Evolutionary conservation across 1,284 basidiomycete species (phyloP).

Genomic region (Irpex lacteus): DNA sequence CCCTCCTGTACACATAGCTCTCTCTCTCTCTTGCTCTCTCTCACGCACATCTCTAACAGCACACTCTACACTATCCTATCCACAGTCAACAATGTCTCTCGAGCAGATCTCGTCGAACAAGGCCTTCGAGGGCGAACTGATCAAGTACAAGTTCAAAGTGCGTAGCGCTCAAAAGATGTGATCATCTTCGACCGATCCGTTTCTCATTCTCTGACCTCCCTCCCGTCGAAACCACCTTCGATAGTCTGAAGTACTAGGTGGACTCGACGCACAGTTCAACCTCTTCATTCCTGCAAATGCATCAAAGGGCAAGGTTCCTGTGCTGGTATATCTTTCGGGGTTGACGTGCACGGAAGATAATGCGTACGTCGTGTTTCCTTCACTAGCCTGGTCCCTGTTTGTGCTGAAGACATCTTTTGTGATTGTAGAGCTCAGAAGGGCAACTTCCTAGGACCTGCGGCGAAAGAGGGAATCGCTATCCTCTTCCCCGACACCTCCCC

Average conservation of each 20-base stretch:
- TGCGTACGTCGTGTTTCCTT: slow-evolving; percentile 47
- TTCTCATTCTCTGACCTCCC: neutral
- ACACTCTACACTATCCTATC: neutral
- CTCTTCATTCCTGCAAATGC: slow-evolving; percentile 81
- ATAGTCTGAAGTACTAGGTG: slow-evolving; percentile 73
- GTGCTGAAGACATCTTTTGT: neutral
- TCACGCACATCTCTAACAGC: neutral
- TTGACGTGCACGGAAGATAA: slow-evolving; percentile 97
- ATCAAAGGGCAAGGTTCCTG: slow-evolving; percentile 61
- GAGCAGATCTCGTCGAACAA: slow-evolving; percentile 77
- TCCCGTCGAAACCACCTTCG: neutral
- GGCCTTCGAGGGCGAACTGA: slow-evolving; percentile 74
- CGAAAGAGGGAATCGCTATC: slow-evolving; percentile 83
- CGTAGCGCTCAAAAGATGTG: slow-evolving; percentile 15
- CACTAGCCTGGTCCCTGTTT: too few species aligned
- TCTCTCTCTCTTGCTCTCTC: neutral
- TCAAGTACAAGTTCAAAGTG: slow-evolving; percentile 87
- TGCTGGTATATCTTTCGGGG: slow-evolving; percentile 90
- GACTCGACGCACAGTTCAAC: slow-evolving; percentile 83
- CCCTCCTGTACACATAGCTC: neutral
- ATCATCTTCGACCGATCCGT: slow-evolving; percentile 17
- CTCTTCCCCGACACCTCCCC: slow-evolving; percentile 97
- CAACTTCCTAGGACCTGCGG: slow-evolving; percentile 77
- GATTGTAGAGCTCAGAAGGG: slow-evolving; percentile 84
- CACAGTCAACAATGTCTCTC: slow-evolving; percentile 39